A percentile compares a stretch with the other conserved stretches of the same genome.
Conservation (phyloP, 805 yeast species). For the Saturnispora serradocipensis region DNA sequence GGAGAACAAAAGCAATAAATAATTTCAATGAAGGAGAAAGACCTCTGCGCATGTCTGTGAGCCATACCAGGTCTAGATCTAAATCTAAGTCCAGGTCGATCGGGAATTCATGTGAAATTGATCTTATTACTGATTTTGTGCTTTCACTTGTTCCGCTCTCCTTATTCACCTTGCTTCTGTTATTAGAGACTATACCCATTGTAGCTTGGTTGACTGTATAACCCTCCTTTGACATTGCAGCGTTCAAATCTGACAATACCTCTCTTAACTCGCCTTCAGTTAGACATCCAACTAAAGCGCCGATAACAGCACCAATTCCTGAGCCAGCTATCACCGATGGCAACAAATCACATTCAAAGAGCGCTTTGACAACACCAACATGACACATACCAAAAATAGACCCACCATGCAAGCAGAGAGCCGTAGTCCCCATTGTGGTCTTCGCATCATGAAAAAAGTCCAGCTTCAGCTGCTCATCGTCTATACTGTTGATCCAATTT, state of each 20-base stretch:
- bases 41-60: constrained; percentile 34
- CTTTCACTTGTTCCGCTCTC: constrained; percentile 11
- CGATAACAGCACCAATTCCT: constrained; percentile 91
- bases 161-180: constrained; percentile 19
- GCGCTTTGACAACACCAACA: constrained; percentile 80
- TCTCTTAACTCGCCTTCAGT: constrained; percentile 52
- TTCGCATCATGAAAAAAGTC: constrained; percentile 81
- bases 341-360: constrained; percentile 62
- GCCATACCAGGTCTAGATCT: constrained; percentile 8
- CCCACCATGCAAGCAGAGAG: constrained; percentile 88
- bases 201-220: constrained; percentile 19
- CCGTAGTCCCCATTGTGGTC: constrained; percentile 85
- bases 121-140: not conserved
- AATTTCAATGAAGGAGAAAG: constrained; percentile 79
- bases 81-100: constrained; percentile 5
- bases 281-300: constrained; percentile 71
- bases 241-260: constrained; percentile 33
- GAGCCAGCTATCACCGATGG: constrained; percentile 87
- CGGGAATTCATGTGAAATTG: not conserved
- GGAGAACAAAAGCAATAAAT: constrained; percentile 69
- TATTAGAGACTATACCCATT: constrained; percentile 33
- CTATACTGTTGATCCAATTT: constrained; percentile 18
- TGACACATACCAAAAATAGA: constrained; percentile 91
- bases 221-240: constrained; percentile 26
- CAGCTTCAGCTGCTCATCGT: constrained; percentile 43